Evolutionary conservation across 2,329 filamentous ascomycete species (phyloP).

Genomic region (Penicillium sp.): DNA sequence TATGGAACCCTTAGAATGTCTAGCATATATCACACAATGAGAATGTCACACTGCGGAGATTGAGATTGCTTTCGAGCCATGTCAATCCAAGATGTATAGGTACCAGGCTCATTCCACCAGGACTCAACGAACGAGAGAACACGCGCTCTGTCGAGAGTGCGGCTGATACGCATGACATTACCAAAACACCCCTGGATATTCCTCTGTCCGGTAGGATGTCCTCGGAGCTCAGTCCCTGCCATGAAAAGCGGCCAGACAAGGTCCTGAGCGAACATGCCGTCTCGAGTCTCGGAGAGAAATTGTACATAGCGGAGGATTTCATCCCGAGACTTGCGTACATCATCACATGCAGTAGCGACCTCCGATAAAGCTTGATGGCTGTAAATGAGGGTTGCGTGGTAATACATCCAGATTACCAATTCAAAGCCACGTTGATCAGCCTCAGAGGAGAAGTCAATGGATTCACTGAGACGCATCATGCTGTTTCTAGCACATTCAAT

Average conservation of each 20-base stretch:
- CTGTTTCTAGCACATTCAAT: constrained; percentile 1
- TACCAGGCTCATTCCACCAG: constrained; percentile 1
- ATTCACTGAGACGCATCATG: constrained; percentile 1
- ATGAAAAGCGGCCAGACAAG: constrained; percentile 29
- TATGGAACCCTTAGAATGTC: no score
- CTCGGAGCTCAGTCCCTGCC: constrained; percentile 21
- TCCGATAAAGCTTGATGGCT: constrained; percentile 15
- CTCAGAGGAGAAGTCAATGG: constrained; percentile 7
- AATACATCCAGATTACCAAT: constrained; percentile 16
- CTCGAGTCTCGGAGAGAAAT: constrained; percentile 7
- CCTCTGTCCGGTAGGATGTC: not conserved
- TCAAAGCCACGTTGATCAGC: constrained; percentile 11
- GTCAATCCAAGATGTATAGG: constrained; percentile 12
- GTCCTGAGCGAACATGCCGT: constrained; percentile 20
- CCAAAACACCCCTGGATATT: constrained; percentile 1
- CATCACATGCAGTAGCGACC: not conserved
- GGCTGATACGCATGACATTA: constrained; percentile 11
- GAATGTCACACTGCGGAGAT: constrained; percentile 3
- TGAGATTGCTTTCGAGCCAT: constrained; percentile 8
- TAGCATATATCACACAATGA: constrained; percentile 7
- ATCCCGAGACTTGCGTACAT: constrained; percentile 3
- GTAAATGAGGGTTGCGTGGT: constrained; percentile 20
- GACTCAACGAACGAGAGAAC: constrained; percentile 7
- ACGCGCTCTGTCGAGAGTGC: constrained; percentile 6
- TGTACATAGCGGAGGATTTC: constrained; percentile 10